Base-by-base conservation (phyloP, 192 early-diverging fungal species). In the Rhizoclosmatium sp. region DNA sequence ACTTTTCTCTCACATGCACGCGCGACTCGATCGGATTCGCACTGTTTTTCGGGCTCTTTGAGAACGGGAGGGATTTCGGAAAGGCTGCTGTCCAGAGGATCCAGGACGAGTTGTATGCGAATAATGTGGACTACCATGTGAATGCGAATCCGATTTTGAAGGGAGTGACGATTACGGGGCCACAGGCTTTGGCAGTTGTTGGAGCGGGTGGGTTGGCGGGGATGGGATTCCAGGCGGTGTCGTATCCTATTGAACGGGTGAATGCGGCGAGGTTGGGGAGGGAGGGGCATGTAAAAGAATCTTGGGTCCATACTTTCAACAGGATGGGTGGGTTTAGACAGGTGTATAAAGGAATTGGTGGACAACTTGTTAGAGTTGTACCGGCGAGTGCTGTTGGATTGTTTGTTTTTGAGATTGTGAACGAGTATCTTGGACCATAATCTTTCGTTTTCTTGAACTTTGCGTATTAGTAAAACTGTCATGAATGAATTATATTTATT, bases 31-130 rank as follows among this genome's bases (percentile, higher is more conserved):
- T 76, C 44, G 85, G 85, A 0, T 89, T 89, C 73, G 78, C 80
- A 2, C 45, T 88, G 71, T 89, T 89, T 66, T 89, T 89, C 76
- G 85, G 85, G 21, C 48, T 88, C 4, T 89, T 88, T 79, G 87
- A 89, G 47, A 78, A 69, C 41, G 21, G 83, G 21, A 72, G 83
- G 3, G 64, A 82, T 44, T 14, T 71, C 10, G 85, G 85, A 7
- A 85, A 87, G 47, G 59, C 73, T 5, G 19, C 78, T 42, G 87
- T 85, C 45, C 61, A 76, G 40, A 74, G 66, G 56, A n/a, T 77
- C 47, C 84, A 73, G 54, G 69, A 81, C n/a, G 58, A 64, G 46
- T 7, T 47, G 12, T 42, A 75, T 61, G 31, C 31, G 31, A 31
- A 31, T 31, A 12, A 39, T 59, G 42, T 12, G 19, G 31, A 19